phyloP scores from a whole-genome alignment of 257 asterid genomes.

The Eustoma russellianum region DNA sequence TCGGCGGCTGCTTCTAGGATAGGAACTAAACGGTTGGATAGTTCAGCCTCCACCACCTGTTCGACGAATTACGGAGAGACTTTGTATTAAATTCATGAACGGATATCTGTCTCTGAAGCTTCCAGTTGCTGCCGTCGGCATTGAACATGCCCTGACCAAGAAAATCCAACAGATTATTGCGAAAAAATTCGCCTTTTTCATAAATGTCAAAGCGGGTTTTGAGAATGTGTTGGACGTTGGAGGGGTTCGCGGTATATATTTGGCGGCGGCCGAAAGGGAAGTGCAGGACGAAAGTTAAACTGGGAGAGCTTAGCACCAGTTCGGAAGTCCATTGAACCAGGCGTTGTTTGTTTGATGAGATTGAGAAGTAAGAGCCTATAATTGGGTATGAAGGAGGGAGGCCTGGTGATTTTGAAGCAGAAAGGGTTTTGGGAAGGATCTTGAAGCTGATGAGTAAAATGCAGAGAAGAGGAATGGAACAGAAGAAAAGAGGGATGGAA shows the following conservation, averaged over 20 bases:
- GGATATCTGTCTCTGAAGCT: conserved; percentile 37
- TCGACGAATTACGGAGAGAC: conserved; percentile 41
- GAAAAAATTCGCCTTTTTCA: conserved; percentile 31
- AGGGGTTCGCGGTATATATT: conserved; percentile 45
- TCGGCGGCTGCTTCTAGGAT: conserved; percentile 27
- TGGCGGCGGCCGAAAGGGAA: conserved; percentile 30
- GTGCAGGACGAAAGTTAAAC: conserved; percentile 39
- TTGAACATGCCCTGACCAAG: conserved; percentile 57
- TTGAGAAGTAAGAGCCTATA: conserved; percentile 26
- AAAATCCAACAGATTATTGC: conserved; percentile 24
- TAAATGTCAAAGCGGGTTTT: conserved; percentile 34
- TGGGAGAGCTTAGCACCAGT: conserved; percentile 21
- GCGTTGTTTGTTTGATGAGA: conserved; percentile 26
- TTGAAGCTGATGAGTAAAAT: conserved; percentile 9
- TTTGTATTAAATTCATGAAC: conserved; percentile 43
- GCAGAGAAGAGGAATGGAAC: conserved; percentile 18
- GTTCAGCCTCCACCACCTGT: conserved; percentile 38
- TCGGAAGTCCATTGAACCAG: conserved; percentile 46
- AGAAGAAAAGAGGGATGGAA: conserved; percentile 13
- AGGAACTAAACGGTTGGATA: conserved; percentile 30
- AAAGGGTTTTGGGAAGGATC: background rate
- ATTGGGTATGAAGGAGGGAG: conserved; percentile 35
- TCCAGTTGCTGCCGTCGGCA: conserved; percentile 46
- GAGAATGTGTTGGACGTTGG: conserved; percentile 49
- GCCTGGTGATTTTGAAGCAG: conserved; percentile 5